phyloP scores from a whole-genome alignment of 2,329 filamentous ascomycete genomes.

The Colletotrichum tropicicola region DNA sequence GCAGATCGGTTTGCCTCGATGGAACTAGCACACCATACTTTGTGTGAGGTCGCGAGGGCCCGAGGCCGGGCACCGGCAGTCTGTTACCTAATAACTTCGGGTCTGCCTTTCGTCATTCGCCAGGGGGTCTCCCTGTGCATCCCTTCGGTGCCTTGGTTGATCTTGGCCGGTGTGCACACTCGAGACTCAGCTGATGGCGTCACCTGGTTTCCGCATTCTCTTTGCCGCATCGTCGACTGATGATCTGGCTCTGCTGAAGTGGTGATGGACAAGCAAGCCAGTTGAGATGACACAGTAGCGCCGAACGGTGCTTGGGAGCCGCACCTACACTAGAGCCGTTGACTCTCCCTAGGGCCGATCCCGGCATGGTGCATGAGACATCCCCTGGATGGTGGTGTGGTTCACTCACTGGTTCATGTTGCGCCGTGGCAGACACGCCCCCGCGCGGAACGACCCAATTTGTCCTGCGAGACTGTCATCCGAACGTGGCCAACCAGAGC shows the following conservation, averaged over 20 bases:
- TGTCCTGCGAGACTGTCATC: conserved; percentile 11
- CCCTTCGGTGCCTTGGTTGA: neutral
- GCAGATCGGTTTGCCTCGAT: conserved; percentile 24
- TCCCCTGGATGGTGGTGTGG: conserved; percentile 9
- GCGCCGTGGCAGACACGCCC: too few species aligned
- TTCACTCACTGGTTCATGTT: too few species aligned
- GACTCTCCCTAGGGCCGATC: neutral
- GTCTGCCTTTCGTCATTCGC: conserved; percentile 12
- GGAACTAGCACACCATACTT: conserved; percentile 7
- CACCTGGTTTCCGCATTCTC: neutral
- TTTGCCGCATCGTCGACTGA: neutral
- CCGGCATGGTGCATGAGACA: conserved; percentile 14
- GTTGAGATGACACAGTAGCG: neutral
- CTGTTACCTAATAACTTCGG: conserved; percentile 27
- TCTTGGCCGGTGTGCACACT: neutral
- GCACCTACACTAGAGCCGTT: conserved; percentile 4
- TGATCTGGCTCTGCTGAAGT: neutral
- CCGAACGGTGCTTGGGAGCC: neutral
- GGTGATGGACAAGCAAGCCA: neutral
- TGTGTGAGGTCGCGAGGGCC: neutral
- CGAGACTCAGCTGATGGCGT: conserved; percentile 5
- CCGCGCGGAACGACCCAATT: conserved; percentile 27
- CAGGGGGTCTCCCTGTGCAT: conserved; percentile 20
- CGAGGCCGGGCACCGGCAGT: neutral
- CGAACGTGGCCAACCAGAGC: conserved; percentile 13